Conservation (phyloP, 495 filamentous ascomycete genomes). For the Penicillium robsamsonii region DNA sequence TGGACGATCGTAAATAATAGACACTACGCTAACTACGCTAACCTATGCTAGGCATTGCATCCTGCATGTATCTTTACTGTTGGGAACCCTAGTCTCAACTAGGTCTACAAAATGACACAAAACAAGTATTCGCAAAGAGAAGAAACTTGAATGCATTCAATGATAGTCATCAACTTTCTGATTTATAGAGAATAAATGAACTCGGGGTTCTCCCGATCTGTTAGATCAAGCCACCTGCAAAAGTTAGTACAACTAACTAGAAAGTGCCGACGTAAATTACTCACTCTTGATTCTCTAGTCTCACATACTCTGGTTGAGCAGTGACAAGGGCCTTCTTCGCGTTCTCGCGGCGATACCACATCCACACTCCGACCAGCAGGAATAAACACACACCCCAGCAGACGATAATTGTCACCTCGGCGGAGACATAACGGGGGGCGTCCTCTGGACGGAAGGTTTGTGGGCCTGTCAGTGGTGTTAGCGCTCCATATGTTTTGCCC, state of each 20-base stretch:
- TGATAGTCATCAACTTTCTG: background rate
- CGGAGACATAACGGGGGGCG: constrained; percentile 62
- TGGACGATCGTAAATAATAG: background rate
- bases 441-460: constrained; percentile 60
- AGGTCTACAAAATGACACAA: background rate
- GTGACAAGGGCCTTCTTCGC: constrained; percentile 55
- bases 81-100: constrained; percentile 4
- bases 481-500: background rate
- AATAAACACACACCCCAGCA: constrained; percentile 56
- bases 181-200: constrained; percentile 37
- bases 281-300: constrained; percentile 66
- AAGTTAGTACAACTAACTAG: constrained; percentile 11
- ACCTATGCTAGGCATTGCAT: background rate
- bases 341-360: constrained; percentile 62
- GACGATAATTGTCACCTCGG: constrained; percentile 66
- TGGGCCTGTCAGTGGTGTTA: constrained; percentile 35
- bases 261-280: constrained; percentile 9
- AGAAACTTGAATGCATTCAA: no score
- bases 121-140: no score
- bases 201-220: constrained; percentile 49
- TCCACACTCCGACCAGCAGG: constrained; percentile 59
- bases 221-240: constrained; percentile 52
- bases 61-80: background rate
- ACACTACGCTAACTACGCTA: background rate
- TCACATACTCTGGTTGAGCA: constrained; percentile 56